Evolutionary conservation across 129 eudicot species (phyloP).

Genomic region (Dittrichia graveolens): DNA sequence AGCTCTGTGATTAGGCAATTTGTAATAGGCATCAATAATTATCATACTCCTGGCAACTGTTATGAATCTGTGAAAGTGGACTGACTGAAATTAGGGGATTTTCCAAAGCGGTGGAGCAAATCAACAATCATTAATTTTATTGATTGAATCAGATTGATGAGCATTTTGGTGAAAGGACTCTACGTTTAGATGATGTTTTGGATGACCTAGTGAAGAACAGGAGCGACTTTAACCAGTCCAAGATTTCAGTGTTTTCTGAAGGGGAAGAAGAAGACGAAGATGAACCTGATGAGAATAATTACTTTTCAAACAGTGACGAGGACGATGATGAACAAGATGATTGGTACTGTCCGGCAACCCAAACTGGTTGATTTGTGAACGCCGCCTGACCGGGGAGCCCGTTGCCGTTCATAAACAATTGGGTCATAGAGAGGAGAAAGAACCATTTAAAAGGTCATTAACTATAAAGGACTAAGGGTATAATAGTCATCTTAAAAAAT

Average conservation of each 20-base stretch:
- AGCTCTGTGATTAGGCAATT: no score
- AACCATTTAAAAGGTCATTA: no score
- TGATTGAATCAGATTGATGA: constrained; percentile 15
- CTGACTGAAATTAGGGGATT: not conserved
- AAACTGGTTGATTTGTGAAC: no score
- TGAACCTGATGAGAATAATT: constrained; percentile 43
- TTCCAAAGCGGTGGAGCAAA: not conserved
- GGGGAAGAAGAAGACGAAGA: constrained; percentile 46
- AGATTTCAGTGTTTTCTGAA: constrained; percentile 55
- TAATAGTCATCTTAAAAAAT: no score
- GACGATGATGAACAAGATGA: constrained; percentile 51
- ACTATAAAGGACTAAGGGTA: no score
- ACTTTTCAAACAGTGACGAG: constrained; percentile 54
- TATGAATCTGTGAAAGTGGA: constrained; percentile 7
- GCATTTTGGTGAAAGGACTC: constrained; percentile 37
- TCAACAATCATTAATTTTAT: constrained; percentile 22
- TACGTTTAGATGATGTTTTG: constrained; percentile 46
- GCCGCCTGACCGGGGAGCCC: no score
- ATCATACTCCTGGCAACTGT: not conserved
- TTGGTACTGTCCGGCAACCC: no score
- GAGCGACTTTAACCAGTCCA: constrained; percentile 36
- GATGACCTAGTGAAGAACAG: constrained; percentile 52
- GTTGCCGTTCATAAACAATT: no score
- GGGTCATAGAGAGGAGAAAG: no score
- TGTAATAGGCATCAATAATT: no score